Evolutionary conservation across 495 filamentous ascomycete species (phyloP), one percentile per base, ranked within the genome.

Genomic region (Hyaloscypha variabilis): DNA sequence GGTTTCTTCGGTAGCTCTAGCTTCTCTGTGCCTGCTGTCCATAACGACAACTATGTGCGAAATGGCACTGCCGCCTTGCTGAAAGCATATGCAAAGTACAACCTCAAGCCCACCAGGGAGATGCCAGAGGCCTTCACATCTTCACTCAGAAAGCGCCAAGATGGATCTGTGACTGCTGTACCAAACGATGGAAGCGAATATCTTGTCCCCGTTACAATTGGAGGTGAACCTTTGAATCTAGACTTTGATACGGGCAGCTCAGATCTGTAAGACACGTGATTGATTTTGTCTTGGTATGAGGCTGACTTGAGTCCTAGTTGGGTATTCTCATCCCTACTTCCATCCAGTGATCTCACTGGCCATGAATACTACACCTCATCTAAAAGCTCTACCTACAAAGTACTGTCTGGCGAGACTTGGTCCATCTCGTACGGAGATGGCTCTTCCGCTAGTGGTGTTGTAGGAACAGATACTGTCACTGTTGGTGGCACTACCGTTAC

Each of bases 241-340:
- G 86, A 93, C 70, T 91, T 96, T 73, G 92, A 96, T 74, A 91
- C 91, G 21, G 92, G 92, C 60, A 93, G 90, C 6, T 85, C 92
- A 19, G 92, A 95, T 74, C 78, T 96, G 36, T 94, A 88, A 89
- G 89, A 92, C 11, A 46, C 4, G 14, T 17, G 13, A 46, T n/a
- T n/a, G n/a, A n/a, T n/a, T n/a, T n/a, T n/a, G n/a, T n/a, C n/a
- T n/a, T n/a, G n/a, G n/a, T n/a, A n/a, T n/a, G n/a, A n/a, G n/a
- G n/a, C n/a, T n/a, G n/a, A n/a, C 24, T 50, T 53, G 8, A 2
- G n/a, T n/a, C n/a, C n/a, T 31, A 11, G 42, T 63, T 96, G 92
- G 92, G 86, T 94, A 25, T 90, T 94, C 77, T 92, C 85, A 77
- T 84, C 85, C 10, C 69, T 79, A 25, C 81, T 92, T 17, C 77